Percentiles rank a stretch among this genome's conserved stretches.
These are phyloP conservation scores for Croton laevigatus DNA, from an alignment of 441 rosid genomes.

Conservation along the genomic window DNA sequence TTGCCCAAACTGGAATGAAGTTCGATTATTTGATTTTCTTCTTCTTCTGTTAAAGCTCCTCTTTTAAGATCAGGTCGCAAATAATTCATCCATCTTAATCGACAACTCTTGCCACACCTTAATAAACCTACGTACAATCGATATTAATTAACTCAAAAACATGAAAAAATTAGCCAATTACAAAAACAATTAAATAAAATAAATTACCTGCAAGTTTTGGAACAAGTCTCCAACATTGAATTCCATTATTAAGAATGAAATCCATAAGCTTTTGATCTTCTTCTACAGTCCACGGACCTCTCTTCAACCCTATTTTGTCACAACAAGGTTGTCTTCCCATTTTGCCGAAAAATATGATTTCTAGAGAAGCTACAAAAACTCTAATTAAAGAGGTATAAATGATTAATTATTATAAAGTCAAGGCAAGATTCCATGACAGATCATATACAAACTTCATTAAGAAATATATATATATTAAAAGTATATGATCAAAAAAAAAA, in stretches of 20 bases:
- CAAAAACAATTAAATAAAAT: not conserved
- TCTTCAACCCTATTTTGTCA: conserved; percentile 19
- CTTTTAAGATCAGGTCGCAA: conserved; percentile 26
- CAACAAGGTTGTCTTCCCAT: conserved; percentile 29
- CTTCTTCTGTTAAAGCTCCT: conserved; percentile 21
- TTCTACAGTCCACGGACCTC: conserved; percentile 24
- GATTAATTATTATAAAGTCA: conserved; percentile 7
- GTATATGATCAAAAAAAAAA: too few species aligned
- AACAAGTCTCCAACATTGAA: conserved; percentile 20
- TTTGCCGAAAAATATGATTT: not conserved
- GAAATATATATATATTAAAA: too few species aligned
- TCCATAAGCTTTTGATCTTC: conserved; percentile 22
- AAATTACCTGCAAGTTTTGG: conserved; percentile 25
- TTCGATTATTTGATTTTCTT: conserved; percentile 19
- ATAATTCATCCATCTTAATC: conserved; percentile 27
- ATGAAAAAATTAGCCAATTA: not conserved
- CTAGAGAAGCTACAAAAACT: not conserved
- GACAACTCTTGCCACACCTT: conserved; percentile 27
- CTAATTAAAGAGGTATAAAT: not conserved
- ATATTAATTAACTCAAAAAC: not conserved
- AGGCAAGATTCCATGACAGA: conserved; percentile 23
- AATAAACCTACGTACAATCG: conserved; percentile 4
- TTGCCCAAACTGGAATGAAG: conserved; percentile 26
- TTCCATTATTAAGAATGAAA: conserved; percentile 20
- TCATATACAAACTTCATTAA: not conserved